phyloP scores from a whole-genome alignment of 192 early-diverging fungal species.

The Entomortierella chlamydospora region DNA sequence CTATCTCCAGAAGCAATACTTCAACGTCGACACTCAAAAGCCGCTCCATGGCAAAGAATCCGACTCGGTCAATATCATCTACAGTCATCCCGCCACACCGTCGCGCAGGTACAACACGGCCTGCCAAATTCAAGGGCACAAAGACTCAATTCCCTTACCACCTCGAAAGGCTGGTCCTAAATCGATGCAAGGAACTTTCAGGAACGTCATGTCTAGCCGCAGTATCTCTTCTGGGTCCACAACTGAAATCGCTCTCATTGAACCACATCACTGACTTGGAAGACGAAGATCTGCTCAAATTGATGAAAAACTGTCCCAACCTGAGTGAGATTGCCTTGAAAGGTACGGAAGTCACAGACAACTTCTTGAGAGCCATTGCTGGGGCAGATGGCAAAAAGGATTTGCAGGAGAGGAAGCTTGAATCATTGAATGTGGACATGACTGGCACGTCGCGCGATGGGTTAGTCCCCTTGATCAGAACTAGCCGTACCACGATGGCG shows the following conservation, averaged over 20 bases:
- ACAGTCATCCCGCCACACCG: conserved; percentile 16
- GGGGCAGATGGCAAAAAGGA: neutral
- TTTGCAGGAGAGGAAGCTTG: neutral
- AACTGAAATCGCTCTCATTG: conserved; percentile 12
- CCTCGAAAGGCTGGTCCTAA: conserved; percentile 23
- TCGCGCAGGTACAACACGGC: conserved; percentile 21
- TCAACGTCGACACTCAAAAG: neutral
- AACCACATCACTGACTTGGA: conserved; percentile 23
- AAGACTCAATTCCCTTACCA: conserved; percentile 26
- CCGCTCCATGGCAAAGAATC: no score
- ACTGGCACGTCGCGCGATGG: neutral
- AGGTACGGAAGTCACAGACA: conserved; percentile 22
- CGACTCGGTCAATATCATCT: neutral
- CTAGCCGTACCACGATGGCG: neutral
- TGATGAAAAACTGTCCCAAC: conserved; percentile 28
- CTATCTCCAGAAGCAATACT: neutral
- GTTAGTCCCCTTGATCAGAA: conserved; percentile 5
- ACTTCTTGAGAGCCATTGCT: neutral
- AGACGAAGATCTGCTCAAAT: conserved; percentile 5
- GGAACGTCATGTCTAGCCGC: conserved; percentile 8
- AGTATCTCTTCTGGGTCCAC: conserved; percentile 18
- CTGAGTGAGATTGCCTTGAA: conserved; percentile 6
- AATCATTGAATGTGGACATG: conserved; percentile 18
- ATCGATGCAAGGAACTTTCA: conserved; percentile 10
- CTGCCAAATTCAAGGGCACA: conserved; percentile 43